Conservation (phyloP, 2,329 filamentous ascomycete genomes). For the Metarhizium humberi region DNA sequence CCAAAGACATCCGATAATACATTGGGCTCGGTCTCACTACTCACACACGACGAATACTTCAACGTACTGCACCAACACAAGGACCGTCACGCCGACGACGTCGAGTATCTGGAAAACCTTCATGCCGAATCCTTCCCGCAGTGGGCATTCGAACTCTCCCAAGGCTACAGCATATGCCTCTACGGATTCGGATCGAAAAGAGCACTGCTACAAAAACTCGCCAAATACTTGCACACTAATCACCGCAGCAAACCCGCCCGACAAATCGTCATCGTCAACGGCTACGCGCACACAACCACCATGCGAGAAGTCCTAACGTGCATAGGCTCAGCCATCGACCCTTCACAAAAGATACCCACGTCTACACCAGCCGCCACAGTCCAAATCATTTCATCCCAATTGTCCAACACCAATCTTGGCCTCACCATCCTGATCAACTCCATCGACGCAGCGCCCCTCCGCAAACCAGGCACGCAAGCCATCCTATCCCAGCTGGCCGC, state of each 20-base stretch:
- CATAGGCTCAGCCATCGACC: slow-evolving; percentile 54
- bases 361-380: slow-evolving; percentile 62
- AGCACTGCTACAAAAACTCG: slow-evolving; percentile 64
- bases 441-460: slow-evolving; percentile 70
- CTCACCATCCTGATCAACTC: slow-evolving; percentile 75
- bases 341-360: slow-evolving; percentile 38
- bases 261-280: slow-evolving; percentile 74
- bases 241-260: slow-evolving; percentile 21
- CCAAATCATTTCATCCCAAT: slow-evolving; percentile 51
- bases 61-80: slow-evolving; percentile 48
- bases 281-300: slow-evolving; percentile 60
- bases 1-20: slow-evolving; percentile 83
- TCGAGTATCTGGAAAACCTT: slow-evolving; percentile 61
- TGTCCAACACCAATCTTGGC: slow-evolving; percentile 33
- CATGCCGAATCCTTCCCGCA: slow-evolving; percentile 80
- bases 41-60: slow-evolving; percentile 92
- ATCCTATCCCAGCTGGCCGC: slow-evolving; percentile 69
- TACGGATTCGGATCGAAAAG: slow-evolving; percentile 93
- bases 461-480: slow-evolving; percentile 59
- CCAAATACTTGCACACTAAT: slow-evolving; percentile 49
- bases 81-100: slow-evolving; percentile 62
- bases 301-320: slow-evolving; percentile 62
- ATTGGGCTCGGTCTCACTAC: slow-evolving; percentile 60
- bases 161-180: slow-evolving; percentile 81
- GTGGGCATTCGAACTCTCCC: slow-evolving; percentile 82